These are phyloP conservation scores for Tetrapisispora namnaoensis DNA, from an alignment of 805 yeast genomes.

Conservation along the genomic window DNA sequence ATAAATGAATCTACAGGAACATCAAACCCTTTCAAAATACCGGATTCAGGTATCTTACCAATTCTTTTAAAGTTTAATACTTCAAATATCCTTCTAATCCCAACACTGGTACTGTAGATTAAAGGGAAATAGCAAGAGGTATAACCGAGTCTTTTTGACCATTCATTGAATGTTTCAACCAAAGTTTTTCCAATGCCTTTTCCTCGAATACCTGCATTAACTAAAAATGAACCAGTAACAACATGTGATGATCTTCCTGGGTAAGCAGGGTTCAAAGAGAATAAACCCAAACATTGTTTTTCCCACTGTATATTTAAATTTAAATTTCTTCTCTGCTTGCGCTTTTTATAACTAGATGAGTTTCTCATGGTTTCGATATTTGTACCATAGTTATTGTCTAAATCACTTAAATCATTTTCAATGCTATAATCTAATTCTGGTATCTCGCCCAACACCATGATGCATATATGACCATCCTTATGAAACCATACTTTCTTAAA, in stretches of 20 bases:
- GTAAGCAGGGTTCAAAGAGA: slow-evolving; percentile 75
- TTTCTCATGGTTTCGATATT: slow-evolving; percentile 17
- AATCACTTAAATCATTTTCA: slow-evolving; percentile 10
- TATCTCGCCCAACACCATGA: slow-evolving; percentile 70
- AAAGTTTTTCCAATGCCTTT: slow-evolving; percentile 84
- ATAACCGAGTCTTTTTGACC: slow-evolving; percentile 88
- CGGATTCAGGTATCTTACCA: slow-evolving; percentile 81
- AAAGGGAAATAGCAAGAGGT: slow-evolving; percentile 75
- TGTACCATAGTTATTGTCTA: slow-evolving; percentile 14
- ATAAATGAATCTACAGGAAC: slow-evolving; percentile 79
- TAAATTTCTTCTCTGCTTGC: slow-evolving; percentile 23
- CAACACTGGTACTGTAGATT: slow-evolving; percentile 79
- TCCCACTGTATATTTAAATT: slow-evolving; percentile 63
- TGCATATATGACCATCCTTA: slow-evolving; percentile 37
- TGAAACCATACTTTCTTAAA: slow-evolving; percentile 80
- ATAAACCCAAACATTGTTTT: slow-evolving; percentile 82
- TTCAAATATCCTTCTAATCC: slow-evolving; percentile 74
- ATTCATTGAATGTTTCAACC: slow-evolving; percentile 73
- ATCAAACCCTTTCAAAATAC: slow-evolving; percentile 74
- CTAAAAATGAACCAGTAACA: slow-evolving; percentile 82
- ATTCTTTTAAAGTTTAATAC: slow-evolving; percentile 63
- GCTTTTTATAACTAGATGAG: slow-evolving; percentile 18
- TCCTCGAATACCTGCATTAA: slow-evolving; percentile 86
- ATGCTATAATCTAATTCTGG: slow-evolving; percentile 35
- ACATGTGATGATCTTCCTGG: slow-evolving; percentile 91